These are phyloP conservation scores for Wallacemonas sp. DNA, from an alignment of 208 protist genomes.

Conservation along the genomic window DNA sequence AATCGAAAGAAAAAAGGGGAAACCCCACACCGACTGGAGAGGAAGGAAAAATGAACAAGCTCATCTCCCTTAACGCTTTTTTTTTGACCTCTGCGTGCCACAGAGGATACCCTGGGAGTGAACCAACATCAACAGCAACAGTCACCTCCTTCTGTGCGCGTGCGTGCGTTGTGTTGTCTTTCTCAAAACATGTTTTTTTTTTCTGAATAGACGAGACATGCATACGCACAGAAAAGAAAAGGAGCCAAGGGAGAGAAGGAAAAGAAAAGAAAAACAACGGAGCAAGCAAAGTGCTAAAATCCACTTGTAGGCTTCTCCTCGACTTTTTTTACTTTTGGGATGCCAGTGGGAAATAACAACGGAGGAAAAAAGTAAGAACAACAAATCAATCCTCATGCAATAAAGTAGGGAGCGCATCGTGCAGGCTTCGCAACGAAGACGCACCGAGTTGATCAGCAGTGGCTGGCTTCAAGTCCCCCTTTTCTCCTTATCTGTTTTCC, in stretches of 20 bases:
- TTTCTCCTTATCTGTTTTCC: neutral
- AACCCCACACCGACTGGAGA: conserved; percentile 15
- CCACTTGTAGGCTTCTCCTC: neutral
- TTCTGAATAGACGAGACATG: too few species aligned
- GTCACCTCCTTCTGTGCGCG: too few species aligned
- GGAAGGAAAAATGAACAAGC: too few species aligned
- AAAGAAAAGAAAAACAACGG: conserved; percentile 16
- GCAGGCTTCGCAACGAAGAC: neutral
- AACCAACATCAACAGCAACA: too few species aligned
- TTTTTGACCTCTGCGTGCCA: too few species aligned
- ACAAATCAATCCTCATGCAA: neutral
- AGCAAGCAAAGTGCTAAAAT: neutral
- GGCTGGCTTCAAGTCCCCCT: neutral
- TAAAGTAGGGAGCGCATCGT: neutral
- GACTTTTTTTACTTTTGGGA: neutral
- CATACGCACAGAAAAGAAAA: conserved; percentile 7
- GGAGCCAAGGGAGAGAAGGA: neutral
- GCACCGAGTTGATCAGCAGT: neutral
- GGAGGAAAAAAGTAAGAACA: neutral
- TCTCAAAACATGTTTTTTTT: too few species aligned
- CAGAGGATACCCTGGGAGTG: too few species aligned
- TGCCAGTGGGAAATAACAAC: neutral
- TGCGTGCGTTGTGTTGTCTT: too few species aligned
- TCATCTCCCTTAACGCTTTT: too few species aligned
- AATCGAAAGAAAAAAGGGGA: conserved; percentile 1